Percentiles rank a stretch among this genome's conserved stretches.
These are phyloP conservation scores for Amborella trichopoda DNA, from an alignment of 164 flowering plant species.

Conservation along the genomic window DNA sequence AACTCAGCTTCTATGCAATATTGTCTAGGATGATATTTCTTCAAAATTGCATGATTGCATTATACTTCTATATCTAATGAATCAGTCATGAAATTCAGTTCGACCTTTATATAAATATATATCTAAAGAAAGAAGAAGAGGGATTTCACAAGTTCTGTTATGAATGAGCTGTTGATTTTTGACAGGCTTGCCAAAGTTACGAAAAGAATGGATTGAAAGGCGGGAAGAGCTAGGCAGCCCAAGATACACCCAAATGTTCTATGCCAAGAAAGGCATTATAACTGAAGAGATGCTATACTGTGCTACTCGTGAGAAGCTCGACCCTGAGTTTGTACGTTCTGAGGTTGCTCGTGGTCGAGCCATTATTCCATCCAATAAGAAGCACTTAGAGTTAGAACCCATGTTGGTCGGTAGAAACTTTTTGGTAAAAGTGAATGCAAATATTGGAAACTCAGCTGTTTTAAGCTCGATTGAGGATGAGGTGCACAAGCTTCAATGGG, in stretches of 20 bases:
- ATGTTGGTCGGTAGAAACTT: conserved; percentile 96
- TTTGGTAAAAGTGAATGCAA: conserved; percentile 96
- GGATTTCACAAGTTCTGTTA: no score
- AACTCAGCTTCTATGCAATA: no score
- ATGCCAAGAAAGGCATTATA: conserved; percentile 89
- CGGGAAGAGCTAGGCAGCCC: conserved; percentile 68
- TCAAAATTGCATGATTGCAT: no score
- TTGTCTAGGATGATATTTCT: no score
- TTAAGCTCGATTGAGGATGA: conserved; percentile 98
- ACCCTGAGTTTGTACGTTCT: conserved; percentile 91
- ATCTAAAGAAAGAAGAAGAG: no score
- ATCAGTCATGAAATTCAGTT: no score
- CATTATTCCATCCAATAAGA: conserved; percentile 97
- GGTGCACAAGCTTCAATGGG: conserved; percentile 99
- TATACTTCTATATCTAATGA: no score
- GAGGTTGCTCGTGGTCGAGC: conserved; percentile 99
- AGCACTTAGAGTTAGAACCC: conserved; percentile 92
- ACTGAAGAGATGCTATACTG: conserved; percentile 96
- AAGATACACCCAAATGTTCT: conserved; percentile 91
- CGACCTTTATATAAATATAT: no score
- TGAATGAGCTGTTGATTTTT: no score
- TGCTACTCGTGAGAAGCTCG: conserved; percentile 92
- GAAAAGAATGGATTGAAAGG: conserved; percentile 81
- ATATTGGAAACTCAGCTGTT: conserved; percentile 97
- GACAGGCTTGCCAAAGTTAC: conserved; percentile 81